Base-by-base conservation (phyloP, 345 rosid species). In the Eucalyptus virginea region DNA sequence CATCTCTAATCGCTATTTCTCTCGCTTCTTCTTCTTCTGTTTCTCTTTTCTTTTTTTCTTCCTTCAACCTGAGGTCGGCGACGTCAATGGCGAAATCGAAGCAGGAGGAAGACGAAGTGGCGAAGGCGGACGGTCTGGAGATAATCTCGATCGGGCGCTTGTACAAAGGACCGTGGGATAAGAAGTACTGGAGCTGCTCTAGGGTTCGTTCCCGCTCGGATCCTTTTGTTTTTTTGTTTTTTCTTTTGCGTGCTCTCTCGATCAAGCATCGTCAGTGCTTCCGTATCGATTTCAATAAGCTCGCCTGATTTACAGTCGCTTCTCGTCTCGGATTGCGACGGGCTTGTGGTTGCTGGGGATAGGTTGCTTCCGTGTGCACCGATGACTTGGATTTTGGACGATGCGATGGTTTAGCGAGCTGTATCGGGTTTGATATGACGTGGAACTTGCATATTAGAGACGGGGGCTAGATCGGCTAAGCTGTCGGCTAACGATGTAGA, bases 111-210 rank as follows among this genome's bases (percentile, higher is more conserved):
- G 91, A 87, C 81, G 94, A 87, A 28, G 89, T 42, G 86, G 87
- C 51, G 87, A 93, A 83, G 81, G 89, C 93, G 4, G 96, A 94
- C 86, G 98, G 93, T 88, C 94, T 97, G 49, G 98, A 97, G 93
- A 94, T 98, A 90, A 90, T 92, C 86, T 95, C 98, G 51, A 91
- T 97, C 86, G 99, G 99, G 90, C 92, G 95, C 91, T 93, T 94
- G 24, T 95, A 95, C 95, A 90, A 51, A 52, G 99, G 98, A 24
- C 88, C 96, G 17, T 95, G 97, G 97, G 97, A 95, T 58, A 97
- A 97, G 96, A 97, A 97, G 94, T 97, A 94, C 92, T 98, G 98
- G 98, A 98, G 98, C 94, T 94, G 94, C 87, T 96, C 99, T 92
- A 95, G 99, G 99, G 99, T 96, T 95, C 24, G 95, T 51, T 88